Percentiles rank a stretch among this genome's conserved stretches.
Conservation (phyloP, 1,284 basidiomycete species). For the Ganoderma boninense region DNA sequence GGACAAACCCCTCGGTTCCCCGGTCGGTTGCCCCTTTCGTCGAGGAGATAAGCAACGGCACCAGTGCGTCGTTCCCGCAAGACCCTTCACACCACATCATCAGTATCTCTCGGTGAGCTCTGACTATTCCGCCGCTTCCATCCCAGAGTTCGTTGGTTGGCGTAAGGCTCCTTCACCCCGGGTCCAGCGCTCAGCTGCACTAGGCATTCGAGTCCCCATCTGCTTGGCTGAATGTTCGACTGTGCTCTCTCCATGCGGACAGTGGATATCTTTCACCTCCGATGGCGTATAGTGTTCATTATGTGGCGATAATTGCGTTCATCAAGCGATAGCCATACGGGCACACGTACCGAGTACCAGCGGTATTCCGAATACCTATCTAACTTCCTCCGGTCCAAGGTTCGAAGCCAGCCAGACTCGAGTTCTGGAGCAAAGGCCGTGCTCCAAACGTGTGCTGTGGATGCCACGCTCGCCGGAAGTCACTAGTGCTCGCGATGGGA, state of each 20-base stretch:
- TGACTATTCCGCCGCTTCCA: constrained; percentile 6
- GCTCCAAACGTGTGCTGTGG: neutral
- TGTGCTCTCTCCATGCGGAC: neutral
- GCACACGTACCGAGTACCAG: neutral
- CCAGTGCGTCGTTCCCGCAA: constrained; percentile 1
- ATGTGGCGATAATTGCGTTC: neutral
- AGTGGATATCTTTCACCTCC: neutral
- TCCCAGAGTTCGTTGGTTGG: constrained; percentile 8
- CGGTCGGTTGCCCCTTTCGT: neutral
- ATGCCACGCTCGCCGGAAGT: constrained; percentile 2
- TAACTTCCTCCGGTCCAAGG: neutral
- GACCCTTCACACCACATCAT: constrained; percentile 1
- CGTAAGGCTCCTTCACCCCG: constrained; percentile 19
- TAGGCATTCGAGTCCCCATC: neutral
- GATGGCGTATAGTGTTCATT: neutral
- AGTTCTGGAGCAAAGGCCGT: neutral
- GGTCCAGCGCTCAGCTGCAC: constrained; percentile 11
- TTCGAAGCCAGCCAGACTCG: constrained; percentile 4
- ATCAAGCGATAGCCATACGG: neutral
- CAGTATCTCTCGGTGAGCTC: constrained; percentile 3
- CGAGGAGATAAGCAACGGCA: constrained; percentile 1
- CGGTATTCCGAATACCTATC: neutral
- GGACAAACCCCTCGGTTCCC: neutral
- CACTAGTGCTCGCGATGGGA: neutral
- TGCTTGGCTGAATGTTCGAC: neutral